Base-by-base conservation (phyloP, 2,329 filamentous ascomycete species). In the Fusarium sublunatum region DNA sequence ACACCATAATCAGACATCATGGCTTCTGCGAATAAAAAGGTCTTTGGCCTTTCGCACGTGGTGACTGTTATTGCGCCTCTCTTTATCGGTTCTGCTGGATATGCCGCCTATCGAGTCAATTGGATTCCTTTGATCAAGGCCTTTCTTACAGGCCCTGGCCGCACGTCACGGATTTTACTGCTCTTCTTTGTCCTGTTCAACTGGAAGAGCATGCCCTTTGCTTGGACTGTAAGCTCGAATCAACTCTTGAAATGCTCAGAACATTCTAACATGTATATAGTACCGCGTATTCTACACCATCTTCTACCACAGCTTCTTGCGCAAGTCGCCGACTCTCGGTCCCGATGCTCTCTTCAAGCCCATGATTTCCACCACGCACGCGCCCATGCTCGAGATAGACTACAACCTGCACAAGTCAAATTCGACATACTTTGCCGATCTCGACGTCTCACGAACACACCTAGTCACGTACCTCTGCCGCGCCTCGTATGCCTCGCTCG, bases 401-500 rank as follows among this genome's bases (percentile, higher is more conserved):
- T 92, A 93, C 80, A 94, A 95, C 78, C 73, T 92, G 39, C 91
- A 94, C 82, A 93, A 93, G 75, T 88, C 88, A 61, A 92, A 93
- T 79, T 87, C 86, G 68, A 96, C 93, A 28, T 96, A 96, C 80
- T 96, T 96, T 74, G 82, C 88, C 65, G 92, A 96, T 76, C 87
- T 96, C 65, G 93, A 96, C 76, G 85, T 94, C 58, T 87, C 90
- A 35, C 90, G 95, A 53, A 91, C 91, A 1, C 91, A 96, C 64
- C 86, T 95, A 8, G 87, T 96, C 49, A 89, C 88, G 44, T 86
- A 88, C 65, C 78, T 93, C 3, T 79, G 89, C 49, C 84, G 83
- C 19, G 82, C 84, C 0, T 87, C 87, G 2, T 81, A 90, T 71
- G 77, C 81, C 36, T 78, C 74, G 15, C 74, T 86, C 13, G 78